These are phyloP conservation scores for Nicotiana tomentosiformis DNA, from an alignment of 257 asterid species.

Conservation along the genomic window DNA sequence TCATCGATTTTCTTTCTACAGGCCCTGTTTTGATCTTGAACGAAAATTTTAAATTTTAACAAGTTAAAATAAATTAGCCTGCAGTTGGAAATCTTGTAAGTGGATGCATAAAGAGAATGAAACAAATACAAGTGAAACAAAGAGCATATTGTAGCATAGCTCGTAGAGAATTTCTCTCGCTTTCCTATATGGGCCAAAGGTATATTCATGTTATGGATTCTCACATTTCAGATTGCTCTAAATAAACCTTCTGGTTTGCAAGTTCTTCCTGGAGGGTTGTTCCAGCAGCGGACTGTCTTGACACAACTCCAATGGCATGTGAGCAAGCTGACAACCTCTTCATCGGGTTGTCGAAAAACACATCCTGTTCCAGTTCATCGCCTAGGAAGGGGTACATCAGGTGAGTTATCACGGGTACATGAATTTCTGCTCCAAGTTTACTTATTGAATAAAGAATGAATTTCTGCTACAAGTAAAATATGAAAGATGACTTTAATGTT, in stretches of 20 bases:
- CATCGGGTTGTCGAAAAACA: conserved; percentile 37
- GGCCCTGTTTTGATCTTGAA: neutral
- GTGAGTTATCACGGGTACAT: conserved; percentile 31
- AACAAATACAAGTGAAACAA: neutral
- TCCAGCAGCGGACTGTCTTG: conserved; percentile 94
- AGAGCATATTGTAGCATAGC: neutral
- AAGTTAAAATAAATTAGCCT: neutral
- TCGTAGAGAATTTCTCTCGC: neutral
- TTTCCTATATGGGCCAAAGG: neutral
- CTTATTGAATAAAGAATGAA: neutral
- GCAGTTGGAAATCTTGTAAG: neutral
- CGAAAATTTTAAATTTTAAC: neutral
- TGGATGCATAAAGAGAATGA: neutral
- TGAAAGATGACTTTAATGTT: neutral
- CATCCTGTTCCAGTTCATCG: conserved; percentile 95
- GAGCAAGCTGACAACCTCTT: conserved; percentile 19
- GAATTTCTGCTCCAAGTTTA: conserved; percentile 10
- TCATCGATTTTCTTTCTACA: neutral
- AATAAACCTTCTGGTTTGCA: conserved; percentile 91
- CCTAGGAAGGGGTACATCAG: conserved; percentile 98
- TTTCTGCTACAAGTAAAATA: neutral
- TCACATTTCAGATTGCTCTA: conserved; percentile 63
- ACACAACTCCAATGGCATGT: conserved; percentile 75
- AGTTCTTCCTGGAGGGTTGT: conserved; percentile 94
- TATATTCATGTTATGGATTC: neutral